A percentile compares a stretch with the other conserved stretches of the same genome.
Conservation (phyloP, 768 basidiomycete species). For the Tubosaeta sp. region DNA sequence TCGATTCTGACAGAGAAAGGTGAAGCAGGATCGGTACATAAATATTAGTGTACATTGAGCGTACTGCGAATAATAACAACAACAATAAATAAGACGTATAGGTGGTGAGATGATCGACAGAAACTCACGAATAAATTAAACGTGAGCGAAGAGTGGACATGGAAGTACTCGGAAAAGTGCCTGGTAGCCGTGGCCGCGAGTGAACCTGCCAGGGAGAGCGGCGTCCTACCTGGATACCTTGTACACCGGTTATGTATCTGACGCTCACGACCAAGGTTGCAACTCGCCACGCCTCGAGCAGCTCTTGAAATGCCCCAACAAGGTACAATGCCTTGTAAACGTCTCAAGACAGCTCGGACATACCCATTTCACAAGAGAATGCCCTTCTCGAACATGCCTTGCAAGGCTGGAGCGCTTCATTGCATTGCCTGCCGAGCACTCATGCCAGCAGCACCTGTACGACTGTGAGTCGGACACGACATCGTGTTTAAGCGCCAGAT, state of each 20-base stretch:
- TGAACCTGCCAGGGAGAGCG: too few relatives aligned
- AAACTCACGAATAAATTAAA: background rate
- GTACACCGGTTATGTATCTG: too few relatives aligned
- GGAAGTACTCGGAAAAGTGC: background rate
- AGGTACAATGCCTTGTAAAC: background rate
- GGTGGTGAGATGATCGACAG: background rate
- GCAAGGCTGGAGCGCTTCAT: background rate
- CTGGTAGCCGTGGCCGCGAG: background rate
- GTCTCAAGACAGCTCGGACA: slow-evolving; percentile 1
- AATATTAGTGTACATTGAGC: too few relatives aligned
- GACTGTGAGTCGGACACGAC: background rate
- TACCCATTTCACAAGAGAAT: background rate
- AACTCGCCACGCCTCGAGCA: background rate
- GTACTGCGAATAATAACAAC: too few relatives aligned
- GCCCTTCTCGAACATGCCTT: background rate
- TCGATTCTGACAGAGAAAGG: too few relatives aligned
- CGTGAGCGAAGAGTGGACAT: background rate
- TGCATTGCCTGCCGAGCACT: background rate
- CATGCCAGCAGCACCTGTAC: background rate
- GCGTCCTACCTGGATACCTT: too few relatives aligned
- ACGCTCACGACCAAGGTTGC: background rate
- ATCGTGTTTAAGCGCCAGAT: background rate
- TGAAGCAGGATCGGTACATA: too few relatives aligned
- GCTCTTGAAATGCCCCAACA: background rate
- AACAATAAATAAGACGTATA: background rate